Evolutionary conservation across 345 rosid genomes (phyloP).

Genomic region (Trapa incisa): DNA sequence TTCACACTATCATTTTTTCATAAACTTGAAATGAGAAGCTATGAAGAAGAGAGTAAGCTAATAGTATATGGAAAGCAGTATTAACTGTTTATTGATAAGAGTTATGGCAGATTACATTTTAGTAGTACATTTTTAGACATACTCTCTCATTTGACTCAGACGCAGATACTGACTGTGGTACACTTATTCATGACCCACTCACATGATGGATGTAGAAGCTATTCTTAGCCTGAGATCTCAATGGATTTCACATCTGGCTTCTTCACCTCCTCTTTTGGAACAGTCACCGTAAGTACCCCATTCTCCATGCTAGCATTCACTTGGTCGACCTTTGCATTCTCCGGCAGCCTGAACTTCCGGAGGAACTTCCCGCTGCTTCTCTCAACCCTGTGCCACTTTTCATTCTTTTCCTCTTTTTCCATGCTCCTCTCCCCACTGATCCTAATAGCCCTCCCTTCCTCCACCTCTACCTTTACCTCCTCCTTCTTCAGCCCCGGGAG

Average conservation of each 20-base stretch:
- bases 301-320: slow-evolving; percentile 9
- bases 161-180: background rate
- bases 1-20: no score
- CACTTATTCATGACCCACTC: background rate
- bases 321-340: slow-evolving; percentile 14
- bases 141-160: background rate
- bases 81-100: background rate
- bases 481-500: slow-evolving; percentile 36
- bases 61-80: background rate
- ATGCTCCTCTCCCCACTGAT: slow-evolving; percentile 30
- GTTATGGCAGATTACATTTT: background rate
- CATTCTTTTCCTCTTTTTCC: slow-evolving; percentile 8
- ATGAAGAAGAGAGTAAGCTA: background rate
- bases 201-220: background rate
- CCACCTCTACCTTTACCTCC: slow-evolving; percentile 35
- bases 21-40: background rate
- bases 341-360: slow-evolving; percentile 18
- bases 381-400: slow-evolving; percentile 11
- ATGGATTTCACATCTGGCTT: slow-evolving; percentile 11
- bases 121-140: background rate
- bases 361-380: slow-evolving; percentile 8
- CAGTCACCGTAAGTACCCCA: slow-evolving; percentile 2
- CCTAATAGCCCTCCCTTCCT: slow-evolving; percentile 25
- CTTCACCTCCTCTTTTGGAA: slow-evolving; percentile 12
- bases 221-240: slow-evolving; percentile 9